These are phyloP conservation scores for Penicillium lagena DNA, from an alignment of 495 filamentous ascomycete species.

Conservation along the genomic window DNA sequence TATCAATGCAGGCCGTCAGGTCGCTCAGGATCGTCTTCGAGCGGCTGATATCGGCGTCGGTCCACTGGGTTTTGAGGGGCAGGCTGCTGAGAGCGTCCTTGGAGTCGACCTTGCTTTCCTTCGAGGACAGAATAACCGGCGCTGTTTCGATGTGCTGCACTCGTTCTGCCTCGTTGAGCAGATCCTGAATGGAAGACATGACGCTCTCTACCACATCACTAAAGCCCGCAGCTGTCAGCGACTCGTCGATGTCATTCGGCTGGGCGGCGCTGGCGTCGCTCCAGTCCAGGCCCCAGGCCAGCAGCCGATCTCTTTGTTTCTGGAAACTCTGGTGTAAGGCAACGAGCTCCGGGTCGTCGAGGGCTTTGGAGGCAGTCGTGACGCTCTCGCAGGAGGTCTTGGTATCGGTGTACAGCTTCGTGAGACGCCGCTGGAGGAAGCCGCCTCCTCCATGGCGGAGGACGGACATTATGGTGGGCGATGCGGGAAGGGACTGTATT, in stretches of 20 bases:
- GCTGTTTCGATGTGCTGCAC: slow-evolving; percentile 53
- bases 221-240: slow-evolving; percentile 72
- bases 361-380: slow-evolving; percentile 60
- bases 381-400: slow-evolving; percentile 83
- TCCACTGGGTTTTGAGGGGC: slow-evolving; percentile 41
- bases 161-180: slow-evolving; percentile 76
- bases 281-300: slow-evolving; percentile 90
- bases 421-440: slow-evolving; percentile 63
- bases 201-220: slow-evolving; percentile 85
- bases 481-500: slow-evolving; percentile 12
- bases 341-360: slow-evolving; percentile 47
- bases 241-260: slow-evolving; percentile 80
- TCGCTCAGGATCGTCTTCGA: slow-evolving; percentile 62
- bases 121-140: slow-evolving; percentile 27
- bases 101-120: slow-evolving; percentile 29
- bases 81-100: slow-evolving; percentile 28
- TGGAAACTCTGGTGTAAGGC: slow-evolving; percentile 51
- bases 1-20: slow-evolving; percentile 80
- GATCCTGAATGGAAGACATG: slow-evolving; percentile 82
- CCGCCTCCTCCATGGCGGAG: slow-evolving; percentile 38
- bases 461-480: slow-evolving; percentile 42
- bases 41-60: slow-evolving; percentile 42
- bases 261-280: slow-evolving; percentile 60
- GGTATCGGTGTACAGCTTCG: slow-evolving; percentile 86
- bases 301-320: slow-evolving; percentile 56